These are phyloP conservation scores for Mucor circinelloides DNA, from an alignment of 371 early-diverging fungal genomes.

Conservation along the genomic window DNA sequence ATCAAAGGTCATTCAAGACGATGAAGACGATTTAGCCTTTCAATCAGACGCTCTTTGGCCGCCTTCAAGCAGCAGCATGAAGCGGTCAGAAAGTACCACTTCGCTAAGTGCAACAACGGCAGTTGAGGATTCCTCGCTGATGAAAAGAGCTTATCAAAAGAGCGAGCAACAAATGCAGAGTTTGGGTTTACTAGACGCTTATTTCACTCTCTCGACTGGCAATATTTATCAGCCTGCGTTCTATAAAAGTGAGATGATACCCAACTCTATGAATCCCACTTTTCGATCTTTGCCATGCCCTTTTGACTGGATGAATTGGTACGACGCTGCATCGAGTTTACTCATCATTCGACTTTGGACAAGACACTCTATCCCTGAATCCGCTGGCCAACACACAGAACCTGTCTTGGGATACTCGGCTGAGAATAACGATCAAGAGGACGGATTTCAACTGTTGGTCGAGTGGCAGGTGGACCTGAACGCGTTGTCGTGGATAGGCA, in stretches of 20 bases:
- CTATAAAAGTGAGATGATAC: slow-evolving; percentile 46
- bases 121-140: slow-evolving; percentile 45
- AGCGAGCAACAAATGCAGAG: slow-evolving; percentile 8
- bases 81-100: slow-evolving; percentile 38
- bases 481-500: slow-evolving; percentile 48
- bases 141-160: slow-evolving; percentile 43
- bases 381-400: slow-evolving; percentile 30
- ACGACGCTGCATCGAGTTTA: slow-evolving; percentile 35
- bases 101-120: slow-evolving; percentile 25
- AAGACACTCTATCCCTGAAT: slow-evolving; percentile 47
- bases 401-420: slow-evolving; percentile 8
- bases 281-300: slow-evolving; percentile 37
- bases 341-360: slow-evolving; percentile 51
- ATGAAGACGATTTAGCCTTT: not conserved
- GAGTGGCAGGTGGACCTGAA: slow-evolving; percentile 60
- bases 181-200: slow-evolving; percentile 34
- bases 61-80: slow-evolving; percentile 9
- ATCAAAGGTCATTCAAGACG: slow-evolving; percentile 15
- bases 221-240: slow-evolving; percentile 24
- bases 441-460: slow-evolving; percentile 39
- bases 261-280: slow-evolving; percentile 45
- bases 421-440: not conserved
- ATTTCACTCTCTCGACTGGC: slow-evolving; percentile 30
- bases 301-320: slow-evolving; percentile 33
- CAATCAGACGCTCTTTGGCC: not conserved